Evolutionary conservation across 2,329 filamentous ascomycete species (phyloP).

Genomic region (Aspergillus awamori): DNA sequence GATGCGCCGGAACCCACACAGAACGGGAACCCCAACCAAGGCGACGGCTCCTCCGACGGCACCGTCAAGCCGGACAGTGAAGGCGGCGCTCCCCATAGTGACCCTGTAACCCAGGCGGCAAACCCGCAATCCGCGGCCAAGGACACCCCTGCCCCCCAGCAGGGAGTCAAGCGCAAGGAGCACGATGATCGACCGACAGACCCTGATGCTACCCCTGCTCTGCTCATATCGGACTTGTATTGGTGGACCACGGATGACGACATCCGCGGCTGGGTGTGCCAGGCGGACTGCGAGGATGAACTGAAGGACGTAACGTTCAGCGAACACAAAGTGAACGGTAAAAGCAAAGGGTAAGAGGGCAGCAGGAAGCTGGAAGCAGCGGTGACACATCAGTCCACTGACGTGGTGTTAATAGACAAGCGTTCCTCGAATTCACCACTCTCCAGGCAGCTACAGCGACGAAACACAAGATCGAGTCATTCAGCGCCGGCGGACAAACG

Average conservation of each 20-base stretch:
- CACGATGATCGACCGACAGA: slow-evolving; percentile 59
- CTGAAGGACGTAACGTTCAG: slow-evolving; percentile 94
- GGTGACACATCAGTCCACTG: not conserved
- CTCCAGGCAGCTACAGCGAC: slow-evolving; percentile 82
- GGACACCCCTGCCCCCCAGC: slow-evolving; percentile 46
- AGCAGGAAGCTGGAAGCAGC: slow-evolving; percentile 27
- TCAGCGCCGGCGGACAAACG: slow-evolving; percentile 58
- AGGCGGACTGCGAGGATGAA: slow-evolving; percentile 79
- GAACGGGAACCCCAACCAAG: slow-evolving; percentile 24
- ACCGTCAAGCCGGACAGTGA: slow-evolving; percentile 31
- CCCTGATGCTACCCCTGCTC: slow-evolving; percentile 66
- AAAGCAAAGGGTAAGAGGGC: slow-evolving; percentile 83
- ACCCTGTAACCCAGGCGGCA: slow-evolving; percentile 25
- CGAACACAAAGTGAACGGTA: slow-evolving; percentile 98
- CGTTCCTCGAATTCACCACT: slow-evolving; percentile 81
- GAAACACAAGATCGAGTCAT: slow-evolving; percentile 77
- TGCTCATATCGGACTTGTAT: slow-evolving; percentile 85
- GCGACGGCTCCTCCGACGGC: slow-evolving; percentile 22
- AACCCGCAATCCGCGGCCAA: slow-evolving; percentile 25
- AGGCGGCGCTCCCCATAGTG: slow-evolving; percentile 29
- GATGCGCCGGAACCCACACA: slow-evolving; percentile 40
- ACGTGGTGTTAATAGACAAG: slow-evolving; percentile 56
- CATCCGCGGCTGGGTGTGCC: slow-evolving; percentile 80
- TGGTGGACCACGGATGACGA: slow-evolving; percentile 99
- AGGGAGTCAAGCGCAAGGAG: slow-evolving; percentile 66